Evolutionary conservation across 768 basidiomycete genomes (phyloP), one percentile per base, ranked within the genome.

Genomic region (Erythrobasidium yunnanense): DNA sequence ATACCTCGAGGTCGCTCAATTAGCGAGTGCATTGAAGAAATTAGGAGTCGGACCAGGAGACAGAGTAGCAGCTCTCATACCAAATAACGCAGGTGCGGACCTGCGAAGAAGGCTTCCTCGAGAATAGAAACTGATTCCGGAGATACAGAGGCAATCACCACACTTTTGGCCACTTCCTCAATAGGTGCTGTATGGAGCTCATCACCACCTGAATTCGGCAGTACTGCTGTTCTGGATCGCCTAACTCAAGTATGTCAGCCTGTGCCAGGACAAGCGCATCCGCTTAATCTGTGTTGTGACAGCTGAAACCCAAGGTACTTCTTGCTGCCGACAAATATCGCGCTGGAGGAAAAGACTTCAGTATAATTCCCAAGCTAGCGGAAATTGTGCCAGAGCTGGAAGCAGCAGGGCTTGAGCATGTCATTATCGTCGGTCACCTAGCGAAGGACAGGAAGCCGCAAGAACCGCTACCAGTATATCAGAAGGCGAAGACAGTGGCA

Each of bases 231-330:
- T 23, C 27, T 68, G 7, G 68, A 69, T 32, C 65, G 68, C 23
- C 56, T 69, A 20, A 38, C 29, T 30, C 56, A 58, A 25, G 56
- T 58, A 15, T 11, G 38, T 2, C 25, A n/a, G 13, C 15, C 15
- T 30, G 15, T 20, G 15, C 8, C 11, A 2, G 20, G 30, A 20
- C 13, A 22, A 7, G 18, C 29, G 38, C 7, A 46, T 20, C 4
- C 13, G 3, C 15, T 18, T 6, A 20, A 58, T 6, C 33, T 32
- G 32, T 20, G 27, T 3, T 4, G 38, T 2, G 23, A 11, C 38
- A 11, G 70, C 69, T 73, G 35, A 38, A 67, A 32, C 73, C 73
- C 1, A 72, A 66, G 25, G 68, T 72, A 1, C 68, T 73, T n/a
- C 58, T 73, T n/a, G 57, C 71, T 0, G 69, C 70, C 29, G 71